These are phyloP conservation scores for Bryum argenteum DNA, from an alignment of 225 moss, liverwort and hornwort species.

Conservation along the genomic window DNA sequence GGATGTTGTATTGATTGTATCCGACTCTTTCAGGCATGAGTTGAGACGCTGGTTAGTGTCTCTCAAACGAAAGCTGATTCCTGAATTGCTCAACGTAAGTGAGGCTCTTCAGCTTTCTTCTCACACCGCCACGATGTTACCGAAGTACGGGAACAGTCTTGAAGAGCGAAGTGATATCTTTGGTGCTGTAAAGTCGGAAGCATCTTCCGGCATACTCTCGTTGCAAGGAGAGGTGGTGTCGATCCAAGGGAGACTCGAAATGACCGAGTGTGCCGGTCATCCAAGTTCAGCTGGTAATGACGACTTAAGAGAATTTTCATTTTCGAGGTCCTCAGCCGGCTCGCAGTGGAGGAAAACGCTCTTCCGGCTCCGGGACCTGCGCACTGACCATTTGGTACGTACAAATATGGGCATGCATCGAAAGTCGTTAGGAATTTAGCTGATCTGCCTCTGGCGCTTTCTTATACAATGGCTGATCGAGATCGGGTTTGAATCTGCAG, in stretches of 20 bases:
- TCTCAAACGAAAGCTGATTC: constrained; percentile 34
- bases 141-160: constrained; percentile 22
- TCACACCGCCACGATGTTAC: constrained; percentile 6
- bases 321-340: constrained; percentile 25
- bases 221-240: constrained; percentile 63
- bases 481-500: constrained; percentile 29
- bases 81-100: constrained; percentile 33
- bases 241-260: constrained; percentile 46
- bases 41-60: constrained; percentile 40
- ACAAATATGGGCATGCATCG: constrained; percentile 2
- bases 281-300: constrained; percentile 21
- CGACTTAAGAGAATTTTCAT: constrained; percentile 16
- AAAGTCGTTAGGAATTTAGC: not conserved
- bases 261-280: constrained; percentile 22
- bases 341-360: constrained; percentile 18
- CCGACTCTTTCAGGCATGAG: constrained; percentile 30
- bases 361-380: constrained; percentile 43
- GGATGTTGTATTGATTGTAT: constrained; percentile 44
- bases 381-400: constrained; percentile 38
- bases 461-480: not conserved
- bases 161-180: constrained; percentile 18
- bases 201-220: constrained; percentile 28
- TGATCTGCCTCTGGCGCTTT: constrained; percentile 15
- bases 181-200: constrained; percentile 31
- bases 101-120: constrained; percentile 30